Evolutionary conservation across 2,329 filamentous ascomycete species (phyloP), one percentile per base, ranked within the genome.

Genomic region (Talaromyces sp.): DNA sequence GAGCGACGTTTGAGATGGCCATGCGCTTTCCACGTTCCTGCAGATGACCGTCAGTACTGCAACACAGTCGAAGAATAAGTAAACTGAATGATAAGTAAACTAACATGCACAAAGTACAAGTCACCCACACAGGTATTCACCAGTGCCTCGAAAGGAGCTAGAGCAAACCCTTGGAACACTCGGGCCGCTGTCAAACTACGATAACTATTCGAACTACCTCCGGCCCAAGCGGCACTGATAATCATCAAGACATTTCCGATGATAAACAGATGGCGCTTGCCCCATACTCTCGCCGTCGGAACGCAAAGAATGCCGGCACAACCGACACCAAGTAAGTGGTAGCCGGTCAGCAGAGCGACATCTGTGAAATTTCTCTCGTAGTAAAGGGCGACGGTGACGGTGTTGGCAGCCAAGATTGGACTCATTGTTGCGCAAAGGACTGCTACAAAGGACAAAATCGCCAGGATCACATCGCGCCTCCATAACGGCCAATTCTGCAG

Each of bases 61-160:
- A 30, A 30, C 13, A 32, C 25, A 2, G 25, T 17, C 4, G 15
- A 5, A 17, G 28, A n/a, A 55, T 8, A 32, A 19, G 4, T n/a
- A 57, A 47, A 74, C 84, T 75, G 22, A 22, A 22, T 22, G 22
- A 55, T 3, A 32, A 19, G 4, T n/a, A 57, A 47, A 74, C 84
- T 75, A 74, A 90, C 86, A 77, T 93, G 93, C 28, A 97, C 92
- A 74, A 88, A 95, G 76, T 93, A 97, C 57, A 98, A 73, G 73
- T 98, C 93, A 47, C 92, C 93, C 7, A 97, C 90, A 55, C 87
- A 88, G 0, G 91, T 91, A 74, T 96, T 96, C 62, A 97, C 88
- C 27, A 97, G 79, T 1, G 91, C 90, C 76, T 98, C 93, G 66
- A 95, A 97, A 0, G 93, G 93, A 9, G 92, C 92, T 19, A 92